These are phyloP conservation scores for Penicillium flavigenum DNA, from an alignment of 495 filamentous ascomycete species.

Conservation along the genomic window DNA sequence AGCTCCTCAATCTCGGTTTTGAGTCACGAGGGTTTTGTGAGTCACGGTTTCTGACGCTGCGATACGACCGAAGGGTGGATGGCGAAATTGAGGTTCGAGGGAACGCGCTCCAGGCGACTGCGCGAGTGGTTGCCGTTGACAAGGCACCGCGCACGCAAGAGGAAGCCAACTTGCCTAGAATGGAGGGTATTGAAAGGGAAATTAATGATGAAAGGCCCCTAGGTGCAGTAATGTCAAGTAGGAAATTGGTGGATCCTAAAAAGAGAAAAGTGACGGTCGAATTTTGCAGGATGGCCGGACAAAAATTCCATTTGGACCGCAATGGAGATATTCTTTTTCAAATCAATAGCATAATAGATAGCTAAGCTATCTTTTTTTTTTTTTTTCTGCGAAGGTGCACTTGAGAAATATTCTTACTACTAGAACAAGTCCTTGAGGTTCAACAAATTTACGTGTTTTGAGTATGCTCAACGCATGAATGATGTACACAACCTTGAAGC, in stretches of 20 bases:
- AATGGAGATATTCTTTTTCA: background rate
- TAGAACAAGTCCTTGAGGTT: background rate
- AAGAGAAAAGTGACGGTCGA: background rate
- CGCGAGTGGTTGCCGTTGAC: slow-evolving; percentile 33
- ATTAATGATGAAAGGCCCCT: background rate
- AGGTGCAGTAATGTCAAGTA: background rate
- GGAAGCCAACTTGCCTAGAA: slow-evolving; percentile 43
- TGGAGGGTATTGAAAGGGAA: slow-evolving; percentile 20
- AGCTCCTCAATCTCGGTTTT: background rate
- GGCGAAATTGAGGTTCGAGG: slow-evolving; percentile 14
- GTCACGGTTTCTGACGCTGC: slow-evolving; percentile 11
- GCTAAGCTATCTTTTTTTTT: background rate
- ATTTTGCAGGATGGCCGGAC: slow-evolving; percentile 9
- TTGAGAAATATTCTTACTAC: background rate
- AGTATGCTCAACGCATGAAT: background rate
- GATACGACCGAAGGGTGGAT: slow-evolving; percentile 13
- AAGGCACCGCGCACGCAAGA: slow-evolving; percentile 34
- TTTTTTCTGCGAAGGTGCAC: background rate
- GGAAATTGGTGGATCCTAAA: slow-evolving; percentile 2
- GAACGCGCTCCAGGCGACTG: slow-evolving; percentile 19
- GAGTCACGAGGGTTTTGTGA: background rate
- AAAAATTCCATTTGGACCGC: background rate
- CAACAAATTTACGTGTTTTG: background rate
- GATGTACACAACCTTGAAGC: background rate
- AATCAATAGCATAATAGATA: background rate